A percentile compares a stretch with the other conserved stretches of the same genome.
These are phyloP conservation scores for Aspergillus quadrilineatus DNA, from an alignment of 2,329 filamentous ascomycete species.

Conservation along the genomic window DNA sequence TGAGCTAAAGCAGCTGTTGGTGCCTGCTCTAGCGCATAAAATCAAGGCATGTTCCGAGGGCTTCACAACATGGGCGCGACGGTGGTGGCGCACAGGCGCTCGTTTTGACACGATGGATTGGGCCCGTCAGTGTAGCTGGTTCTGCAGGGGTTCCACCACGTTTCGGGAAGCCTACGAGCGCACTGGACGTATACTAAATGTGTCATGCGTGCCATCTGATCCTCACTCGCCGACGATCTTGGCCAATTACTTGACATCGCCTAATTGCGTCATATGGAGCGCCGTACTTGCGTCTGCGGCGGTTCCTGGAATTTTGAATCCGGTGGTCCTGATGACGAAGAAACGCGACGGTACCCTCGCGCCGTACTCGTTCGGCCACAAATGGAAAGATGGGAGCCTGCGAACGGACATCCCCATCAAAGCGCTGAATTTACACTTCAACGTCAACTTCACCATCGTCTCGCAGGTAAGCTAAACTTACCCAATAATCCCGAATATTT, in stretches of 20 bases:
- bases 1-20: slow-evolving; percentile 78
- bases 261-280: slow-evolving; percentile 98
- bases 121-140: slow-evolving; percentile 84
- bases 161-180: slow-evolving; percentile 93
- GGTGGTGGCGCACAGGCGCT: slow-evolving; percentile 91
- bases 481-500: not conserved
- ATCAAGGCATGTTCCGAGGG: slow-evolving; percentile 84
- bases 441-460: slow-evolving; percentile 95
- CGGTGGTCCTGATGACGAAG: slow-evolving; percentile 90
- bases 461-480: slow-evolving; percentile 48
- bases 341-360: slow-evolving; percentile 71
- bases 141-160: slow-evolving; percentile 84
- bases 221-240: slow-evolving; percentile 90
- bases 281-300: slow-evolving; percentile 92
- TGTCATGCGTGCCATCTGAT: slow-evolving; percentile 92
- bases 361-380: slow-evolving; percentile 95
- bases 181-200: slow-evolving; percentile 91
- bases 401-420: slow-evolving; percentile 95
- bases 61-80: slow-evolving; percentile 70
- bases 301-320: slow-evolving; percentile 93
- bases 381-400: slow-evolving; percentile 97
- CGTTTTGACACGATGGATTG: slow-evolving; percentile 92
- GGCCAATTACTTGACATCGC: slow-evolving; percentile 90
- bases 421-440: slow-evolving; percentile 92
- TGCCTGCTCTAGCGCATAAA: slow-evolving; percentile 79